Evolutionary conservation across 176 grass and related monocot genomes (phyloP), one percentile per base, ranked within the genome.

Genomic region (Echinochloa phyllopogon): DNA sequence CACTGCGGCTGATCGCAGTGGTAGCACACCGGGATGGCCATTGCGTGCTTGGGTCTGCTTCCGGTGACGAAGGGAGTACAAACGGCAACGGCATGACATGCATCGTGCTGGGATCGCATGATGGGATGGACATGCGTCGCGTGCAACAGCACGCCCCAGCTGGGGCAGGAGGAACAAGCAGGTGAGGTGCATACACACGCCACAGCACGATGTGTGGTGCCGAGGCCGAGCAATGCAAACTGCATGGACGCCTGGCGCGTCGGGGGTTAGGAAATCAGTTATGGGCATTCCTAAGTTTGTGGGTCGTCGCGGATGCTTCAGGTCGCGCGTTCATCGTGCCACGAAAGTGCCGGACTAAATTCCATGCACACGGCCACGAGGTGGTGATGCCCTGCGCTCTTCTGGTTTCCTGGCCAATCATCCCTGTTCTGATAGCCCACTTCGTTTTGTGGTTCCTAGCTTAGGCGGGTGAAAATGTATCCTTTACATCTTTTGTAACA

Each of bases 81-180:
- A 40, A 63, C 69, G 83, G 83, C 44, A 56, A 72, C 36, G 74
- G 86, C 52, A 18, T 76, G 87, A 44, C 51, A 81, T n/a, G 71
- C 14, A 9, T 29, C 47, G 39, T 27, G 51, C n/a, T 45, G 77
- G 64, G 38, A 49, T 23, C 10, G 44, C 62, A 43, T 41, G 69
- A 63, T 81, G 87, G 62, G 36, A 43, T 11, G 20, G 4, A 25
- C 24, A 40, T 55, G 44, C 7, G 53, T 47, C 7, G 55, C 27
- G 73, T 27, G 39, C 40, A 33, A 44, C 47, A 1, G 84, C 65
- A 29, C 50, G 65, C 37, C 66, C 45, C 0, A 33, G 21, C 27
- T 55, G 45, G 37, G 37, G 68, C n/a, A 67, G 45, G 8, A 72
- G 10, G 43, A 73, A 44, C 10, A n/a, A 66, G 47, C 69, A 21